phyloP scores from a whole-genome alignment of 768 basidiomycete species.

The Pleurotus ostreatus region DNA sequence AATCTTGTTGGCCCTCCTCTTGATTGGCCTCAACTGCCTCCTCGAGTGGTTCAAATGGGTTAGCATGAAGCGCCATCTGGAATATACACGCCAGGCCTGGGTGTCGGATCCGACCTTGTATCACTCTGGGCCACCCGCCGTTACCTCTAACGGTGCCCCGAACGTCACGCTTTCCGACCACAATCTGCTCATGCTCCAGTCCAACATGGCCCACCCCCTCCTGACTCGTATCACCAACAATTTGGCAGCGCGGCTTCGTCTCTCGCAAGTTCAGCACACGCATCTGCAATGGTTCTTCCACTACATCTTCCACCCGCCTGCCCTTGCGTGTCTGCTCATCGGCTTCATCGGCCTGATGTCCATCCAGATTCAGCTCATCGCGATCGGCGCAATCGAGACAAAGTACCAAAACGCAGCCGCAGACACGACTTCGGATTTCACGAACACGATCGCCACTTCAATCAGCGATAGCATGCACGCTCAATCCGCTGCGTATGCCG shows the following conservation, averaged over 20 bases:
- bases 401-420: conserved; percentile 64
- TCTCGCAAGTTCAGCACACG: conserved; percentile 59
- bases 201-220: conserved; percentile 68
- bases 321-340: conserved; percentile 86
- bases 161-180: conserved; percentile 64
- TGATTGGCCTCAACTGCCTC: conserved; percentile 68
- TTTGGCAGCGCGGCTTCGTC: conserved; percentile 44
- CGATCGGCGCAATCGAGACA: conserved; percentile 66
- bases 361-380: conserved; percentile 83
- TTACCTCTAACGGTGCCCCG: conserved; percentile 30
- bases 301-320: conserved; percentile 90
- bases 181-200: conserved; percentile 73
- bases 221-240: conserved; percentile 60
- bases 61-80: conserved; percentile 59
- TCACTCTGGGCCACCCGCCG: conserved; percentile 28
- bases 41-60: conserved; percentile 92
- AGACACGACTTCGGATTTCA: conserved; percentile 59
- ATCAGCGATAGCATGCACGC: conserved; percentile 84
- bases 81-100: conserved; percentile 76
- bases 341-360: conserved; percentile 88
- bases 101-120: conserved; percentile 61
- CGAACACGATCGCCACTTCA: conserved; percentile 64
- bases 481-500: conserved; percentile 75
- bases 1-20: conserved; percentile 63
- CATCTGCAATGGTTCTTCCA: conserved; percentile 85